Conservation (phyloP, 306 rosid genomes). For the Inga leiocalycina region DNA sequence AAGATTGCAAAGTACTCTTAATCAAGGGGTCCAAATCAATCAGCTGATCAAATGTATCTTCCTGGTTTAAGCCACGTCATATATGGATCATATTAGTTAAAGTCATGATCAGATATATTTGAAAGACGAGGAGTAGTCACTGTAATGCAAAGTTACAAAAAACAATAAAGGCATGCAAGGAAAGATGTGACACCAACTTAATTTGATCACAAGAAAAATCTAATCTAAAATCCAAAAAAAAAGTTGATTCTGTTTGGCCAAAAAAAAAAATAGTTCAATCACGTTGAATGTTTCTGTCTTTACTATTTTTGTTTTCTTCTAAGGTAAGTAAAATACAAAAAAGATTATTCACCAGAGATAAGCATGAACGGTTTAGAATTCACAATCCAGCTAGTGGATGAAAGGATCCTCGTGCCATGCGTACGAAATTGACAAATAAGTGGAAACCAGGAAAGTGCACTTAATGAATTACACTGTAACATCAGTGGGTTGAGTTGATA, state of each 20-base stretch:
- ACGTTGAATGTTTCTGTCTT: background rate
- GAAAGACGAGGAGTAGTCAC: background rate
- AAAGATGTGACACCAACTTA: background rate
- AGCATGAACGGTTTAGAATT: background rate
- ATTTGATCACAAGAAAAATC: background rate
- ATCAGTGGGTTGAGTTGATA: too few relatives aligned
- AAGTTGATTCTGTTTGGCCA: too few relatives aligned
- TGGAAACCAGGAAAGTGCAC: background rate
- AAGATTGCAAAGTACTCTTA: background rate
- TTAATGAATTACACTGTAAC: background rate
- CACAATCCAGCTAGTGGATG: background rate
- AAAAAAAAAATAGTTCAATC: background rate
- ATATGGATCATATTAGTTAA: background rate
- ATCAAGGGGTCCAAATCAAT: background rate
- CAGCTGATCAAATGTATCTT: background rate
- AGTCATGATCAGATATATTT: background rate
- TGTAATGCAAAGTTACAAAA: background rate
- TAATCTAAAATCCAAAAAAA: too few relatives aligned
- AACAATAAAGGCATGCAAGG: background rate
- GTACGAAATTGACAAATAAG: background rate
- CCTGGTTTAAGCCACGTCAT: background rate
- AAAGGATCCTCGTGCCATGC: background rate
- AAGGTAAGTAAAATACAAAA: background rate
- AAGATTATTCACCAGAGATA: background rate
- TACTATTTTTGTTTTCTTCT: background rate